Base-by-base conservation (phyloP, 768 basidiomycete genomes). In the Rhodosporidiobolus odoratus region DNA sequence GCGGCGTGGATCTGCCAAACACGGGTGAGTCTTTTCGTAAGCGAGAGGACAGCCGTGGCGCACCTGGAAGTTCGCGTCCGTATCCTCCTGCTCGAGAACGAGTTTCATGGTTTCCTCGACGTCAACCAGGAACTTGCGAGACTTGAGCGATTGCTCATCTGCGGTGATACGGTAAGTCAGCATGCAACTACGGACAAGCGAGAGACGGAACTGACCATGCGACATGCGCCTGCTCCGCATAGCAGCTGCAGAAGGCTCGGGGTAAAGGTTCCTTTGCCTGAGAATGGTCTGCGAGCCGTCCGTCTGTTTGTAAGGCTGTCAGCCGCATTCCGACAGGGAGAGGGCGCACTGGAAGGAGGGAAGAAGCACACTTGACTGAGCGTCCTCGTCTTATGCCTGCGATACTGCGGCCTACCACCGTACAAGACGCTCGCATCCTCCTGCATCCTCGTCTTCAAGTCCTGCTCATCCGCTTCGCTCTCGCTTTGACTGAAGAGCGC, bases 41-140 rank as follows among this genome's bases (percentile, higher is more conserved):
- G 6, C 6, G 32, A 27, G 23, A 16, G 12, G 2, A 25, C 3
- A 3, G 23, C 21, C 23, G 4, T 23, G 38, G n/a, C 81, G 62
- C 58, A 82, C 82, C 80, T 95, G 92, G 78, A 95, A 92, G 60
- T 74, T 76, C 79, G 89, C 90, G 72, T 98, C 92, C 21, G 95
- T 97, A 78, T 99, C 95, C 79, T 99, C 95, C 79, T 97, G 95
- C 80, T 96, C 92, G 37, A 99, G 87, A 16, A 98, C 88, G 66
- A 96, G 87, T 43, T 94, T 88, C 77, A 99, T 92, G 40, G 95
- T 99, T 81, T 97, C 95, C 77, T 98, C 95, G 23, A 98, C 95
- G 77, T 97, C 95, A 67, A 98, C 92, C 60, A 98, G 84, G 82
- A 95, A 98, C 48, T 93, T 88, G 52, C 94, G 84, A 5, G 92